Evolutionary conservation across 371 early-diverging fungal species (phyloP), one percentile per base, ranked within the genome.

Genomic region (Rhizomucor pusillus): DNA sequence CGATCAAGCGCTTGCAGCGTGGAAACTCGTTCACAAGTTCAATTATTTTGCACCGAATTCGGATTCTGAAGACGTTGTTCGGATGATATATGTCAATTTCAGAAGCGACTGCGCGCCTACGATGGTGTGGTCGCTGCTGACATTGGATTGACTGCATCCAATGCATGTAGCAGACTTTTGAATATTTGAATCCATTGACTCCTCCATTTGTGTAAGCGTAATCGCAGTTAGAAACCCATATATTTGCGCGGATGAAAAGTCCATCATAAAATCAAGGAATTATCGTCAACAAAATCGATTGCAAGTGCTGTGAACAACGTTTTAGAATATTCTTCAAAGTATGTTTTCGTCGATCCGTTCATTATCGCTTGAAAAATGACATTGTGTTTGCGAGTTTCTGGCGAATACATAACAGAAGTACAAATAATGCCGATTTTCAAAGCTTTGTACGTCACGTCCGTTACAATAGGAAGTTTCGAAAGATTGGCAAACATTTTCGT

Each of bases 91-190:
- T n/a, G n/a, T n/a, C n/a, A n/a, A n/a, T n/a, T n/a, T n/a, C n/a
- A n/a, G n/a, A n/a, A n/a, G n/a, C n/a, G n/a, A n/a, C n/a, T n/a
- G n/a, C n/a, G n/a, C n/a, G n/a, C n/a, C 24, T 24, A 50, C 50
- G 14, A 43, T 33, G 12, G 33, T 24, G 13, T 49, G 43, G 19
- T 57, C 45, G n/a, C n/a, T 22, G 2, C 43, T 39, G 16, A 57
- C 43, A n/a, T 45, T 57, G 57, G 1, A 57, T 45, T 1, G 46
- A 50, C 43, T 57, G 50, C 50, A 44, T 57, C 50, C 50, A 57
- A 18, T 57, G 57, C 50, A 50, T 50, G n/a, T 50, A 57, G 18
- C 50, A 45, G 1, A 43, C 37, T 24, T 57, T 50, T 7, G 50
- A 36, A 19, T 47, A 47, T 29, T 47, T 24, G 14, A 47, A 29